Base-by-base conservation (phyloP, 306 rosid species). In the Ormosia emarginata region DNA sequence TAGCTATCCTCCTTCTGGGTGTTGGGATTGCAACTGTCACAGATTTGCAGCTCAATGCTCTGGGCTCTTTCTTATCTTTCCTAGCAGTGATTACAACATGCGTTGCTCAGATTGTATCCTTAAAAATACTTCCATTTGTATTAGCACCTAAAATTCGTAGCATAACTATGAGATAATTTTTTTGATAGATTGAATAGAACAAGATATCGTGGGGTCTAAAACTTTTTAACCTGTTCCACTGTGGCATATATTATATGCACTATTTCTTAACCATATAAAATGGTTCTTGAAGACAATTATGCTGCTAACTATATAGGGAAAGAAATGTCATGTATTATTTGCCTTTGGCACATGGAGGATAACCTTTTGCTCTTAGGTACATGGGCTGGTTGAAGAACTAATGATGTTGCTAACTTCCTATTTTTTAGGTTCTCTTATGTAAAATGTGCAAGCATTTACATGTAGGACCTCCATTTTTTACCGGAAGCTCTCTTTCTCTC, bases 41-140 rank as follows among this genome's bases (percentile, higher is more conserved):
- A 10, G 99, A 95, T 86, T 89, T 95, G 85, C 99, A 95, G 88
- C 91, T 95, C 66, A 95, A 95, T 79, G 92, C 92, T 67, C 74
- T 93, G 44, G 99, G 99, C 67, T 89, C 93, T 83, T 74, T 87
- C 91, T 82, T 95, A 83, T 93, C 99, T 79, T 81, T 93, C 2
- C 95, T 95, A 33, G 99, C 99, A 6, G 86, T 95, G 83, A 80
- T 93, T 82, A 93, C 99, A 74, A 95, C 99, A 29, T 95, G 98
- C 0, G 90, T 95, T 86, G 98, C 99, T 80, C 99, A 95, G 81
- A 95, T 95, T 86, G 99, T 95, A 95, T 95, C 98, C 97, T 93
- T 59, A 61, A 71, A 80, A 41, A 10, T 43, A 73, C 14, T 43
- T 69, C 24, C 40, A 61, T 59, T 69, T 83, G 7, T 29, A 56